These are phyloP conservation scores for Chaetomiaceae sp. DNA, from an alignment of 2,329 filamentous ascomycete genomes.

Conservation along the genomic window DNA sequence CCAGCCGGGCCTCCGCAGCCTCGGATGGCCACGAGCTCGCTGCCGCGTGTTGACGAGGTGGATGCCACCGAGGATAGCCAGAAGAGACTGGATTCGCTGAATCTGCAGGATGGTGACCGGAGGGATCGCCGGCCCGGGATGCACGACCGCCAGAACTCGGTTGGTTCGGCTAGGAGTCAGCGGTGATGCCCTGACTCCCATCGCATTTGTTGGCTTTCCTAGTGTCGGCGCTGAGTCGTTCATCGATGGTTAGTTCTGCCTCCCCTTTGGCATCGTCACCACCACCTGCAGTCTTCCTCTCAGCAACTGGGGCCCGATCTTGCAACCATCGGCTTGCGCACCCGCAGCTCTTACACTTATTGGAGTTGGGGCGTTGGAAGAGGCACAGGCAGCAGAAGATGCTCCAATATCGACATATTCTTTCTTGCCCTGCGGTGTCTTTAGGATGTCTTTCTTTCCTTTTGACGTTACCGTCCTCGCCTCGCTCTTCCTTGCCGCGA, in stretches of 20 bases:
- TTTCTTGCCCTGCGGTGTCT: neutral
- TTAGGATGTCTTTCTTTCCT: neutral
- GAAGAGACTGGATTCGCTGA: slow-evolving; percentile 82
- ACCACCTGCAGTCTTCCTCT: neutral
- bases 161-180: slow-evolving; percentile 49
- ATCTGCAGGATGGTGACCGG: slow-evolving; percentile 77
- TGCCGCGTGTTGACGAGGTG: slow-evolving; percentile 63
- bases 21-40: slow-evolving; percentile 30
- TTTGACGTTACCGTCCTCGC: neutral
- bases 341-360: neutral
- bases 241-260: neutral
- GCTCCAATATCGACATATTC: no score
- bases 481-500: no score
- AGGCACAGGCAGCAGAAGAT: neutral
- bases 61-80: slow-evolving; percentile 81
- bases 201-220: neutral
- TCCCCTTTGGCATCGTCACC: neutral
- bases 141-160: slow-evolving; percentile 58
- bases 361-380: neutral
- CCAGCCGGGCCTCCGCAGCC: slow-evolving; percentile 32
- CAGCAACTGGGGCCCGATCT: neutral
- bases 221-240: neutral
- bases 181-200: slow-evolving; percentile 34
- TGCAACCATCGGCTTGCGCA: no score
- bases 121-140: slow-evolving; percentile 45